Conservation (phyloP, 148 eudicot species). For the Fagopyrum tataricum region DNA sequence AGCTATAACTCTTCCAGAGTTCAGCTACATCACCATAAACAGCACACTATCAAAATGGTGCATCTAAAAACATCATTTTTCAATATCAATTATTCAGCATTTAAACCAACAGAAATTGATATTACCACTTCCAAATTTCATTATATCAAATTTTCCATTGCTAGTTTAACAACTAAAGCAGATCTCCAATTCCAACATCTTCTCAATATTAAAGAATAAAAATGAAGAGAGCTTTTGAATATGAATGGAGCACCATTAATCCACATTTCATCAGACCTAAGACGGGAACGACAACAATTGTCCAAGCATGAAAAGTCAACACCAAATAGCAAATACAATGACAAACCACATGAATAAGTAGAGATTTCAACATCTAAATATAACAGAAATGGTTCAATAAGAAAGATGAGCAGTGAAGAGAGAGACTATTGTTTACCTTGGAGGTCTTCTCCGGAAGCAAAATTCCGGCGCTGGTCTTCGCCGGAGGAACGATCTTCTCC, state of each 20-base stretch:
- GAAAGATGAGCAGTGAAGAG: neutral
- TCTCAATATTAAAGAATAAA: neutral
- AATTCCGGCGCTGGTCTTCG: constrained; percentile 38
- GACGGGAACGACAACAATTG: neutral
- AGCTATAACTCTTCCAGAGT: constrained; percentile 76
- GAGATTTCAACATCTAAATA: neutral
- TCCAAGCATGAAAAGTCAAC: neutral
- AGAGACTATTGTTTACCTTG: constrained; percentile 19
- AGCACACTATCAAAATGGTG: neutral
- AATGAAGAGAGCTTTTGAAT: no score
- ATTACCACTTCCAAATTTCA: neutral
- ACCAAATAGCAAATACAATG: neutral
- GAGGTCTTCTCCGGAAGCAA: constrained; percentile 32
- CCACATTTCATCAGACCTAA: neutral
- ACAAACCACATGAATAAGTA: neutral
- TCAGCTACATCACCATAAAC: constrained; percentile 34
- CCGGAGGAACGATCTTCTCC: constrained; percentile 37
- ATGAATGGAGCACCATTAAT: neutral
- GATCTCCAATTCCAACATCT: neutral
- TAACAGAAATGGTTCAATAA: neutral
- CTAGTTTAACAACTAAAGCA: neutral
- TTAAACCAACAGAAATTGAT: neutral
- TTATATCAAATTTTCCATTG: neutral
- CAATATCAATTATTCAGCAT: neutral
- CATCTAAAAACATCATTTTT: neutral